Percentiles rank a stretch among this genome's conserved stretches.
Conservation (phyloP, 1,139 yeast genomes). For the Wickerhamiella infanticola region DNA sequence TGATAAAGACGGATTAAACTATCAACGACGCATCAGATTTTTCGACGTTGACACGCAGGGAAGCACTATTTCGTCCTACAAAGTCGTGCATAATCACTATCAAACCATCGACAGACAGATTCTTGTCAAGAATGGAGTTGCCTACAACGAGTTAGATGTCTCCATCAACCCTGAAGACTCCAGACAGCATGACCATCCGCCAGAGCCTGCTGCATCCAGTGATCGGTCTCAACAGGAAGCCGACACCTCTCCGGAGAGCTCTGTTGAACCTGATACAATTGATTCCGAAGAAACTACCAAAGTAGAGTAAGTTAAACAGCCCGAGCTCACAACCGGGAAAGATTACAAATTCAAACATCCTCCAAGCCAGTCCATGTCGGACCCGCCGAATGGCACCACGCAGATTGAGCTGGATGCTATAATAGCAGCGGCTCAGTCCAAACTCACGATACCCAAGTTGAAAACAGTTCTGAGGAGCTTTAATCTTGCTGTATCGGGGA, state of each 20-base stretch:
- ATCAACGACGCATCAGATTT: constrained; percentile 54
- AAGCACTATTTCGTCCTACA: constrained; percentile 55
- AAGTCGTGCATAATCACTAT: constrained; percentile 30
- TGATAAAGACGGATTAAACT: constrained; percentile 37
- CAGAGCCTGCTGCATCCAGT: too few species aligned
- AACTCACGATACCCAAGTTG: constrained; percentile 17
- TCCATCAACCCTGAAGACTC: too few species aligned
- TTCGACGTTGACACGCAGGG: constrained; percentile 46
- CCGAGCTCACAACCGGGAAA: too few species aligned
- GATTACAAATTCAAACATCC: too few species aligned
- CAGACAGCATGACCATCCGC: too few species aligned
- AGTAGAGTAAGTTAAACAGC: too few species aligned
- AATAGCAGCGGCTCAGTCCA: not conserved
- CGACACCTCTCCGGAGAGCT: too few species aligned
- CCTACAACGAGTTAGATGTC: not conserved
- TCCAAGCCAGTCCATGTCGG: not conserved
- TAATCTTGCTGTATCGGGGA: constrained; percentile 18
- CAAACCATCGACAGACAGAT: constrained; percentile 40
- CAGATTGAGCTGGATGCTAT: not conserved
- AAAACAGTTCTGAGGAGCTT: constrained; percentile 18
- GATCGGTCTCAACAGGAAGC: too few species aligned
- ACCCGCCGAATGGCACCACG: not conserved
- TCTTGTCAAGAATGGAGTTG: constrained; percentile 36
- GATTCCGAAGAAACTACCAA: too few species aligned
- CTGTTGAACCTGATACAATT: too few species aligned